phyloP scores from a whole-genome alignment of 805 yeast species.

The Kodamaea fukazawae region DNA sequence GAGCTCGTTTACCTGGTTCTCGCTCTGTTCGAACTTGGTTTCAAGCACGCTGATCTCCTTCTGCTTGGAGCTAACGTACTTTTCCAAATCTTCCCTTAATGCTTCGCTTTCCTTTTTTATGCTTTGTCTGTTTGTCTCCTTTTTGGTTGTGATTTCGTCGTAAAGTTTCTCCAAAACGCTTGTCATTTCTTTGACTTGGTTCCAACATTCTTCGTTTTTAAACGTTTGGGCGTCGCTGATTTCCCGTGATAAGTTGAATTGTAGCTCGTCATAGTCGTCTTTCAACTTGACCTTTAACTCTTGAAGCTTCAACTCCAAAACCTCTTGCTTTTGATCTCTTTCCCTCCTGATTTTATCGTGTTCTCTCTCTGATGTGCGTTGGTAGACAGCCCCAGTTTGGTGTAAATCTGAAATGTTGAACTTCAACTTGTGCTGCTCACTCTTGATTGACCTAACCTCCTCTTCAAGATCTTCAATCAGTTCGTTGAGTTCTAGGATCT shows the following conservation, averaged over 20 bases:
- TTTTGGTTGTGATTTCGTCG: constrained; percentile 5
- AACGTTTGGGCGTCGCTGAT: constrained; percentile 24
- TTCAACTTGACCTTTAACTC: constrained; percentile 26
- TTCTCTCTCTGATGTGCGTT: constrained; percentile 10
- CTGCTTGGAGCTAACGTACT: constrained; percentile 16
- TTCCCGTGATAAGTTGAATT: constrained; percentile 34
- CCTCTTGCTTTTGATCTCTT: constrained; percentile 28
- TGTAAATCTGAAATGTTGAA: constrained; percentile 7
- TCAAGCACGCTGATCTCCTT: constrained; percentile 28
- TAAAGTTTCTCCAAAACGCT: constrained; percentile 9
- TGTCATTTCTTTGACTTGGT: constrained; percentile 19
- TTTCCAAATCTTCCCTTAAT: constrained; percentile 17
- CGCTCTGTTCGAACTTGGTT: constrained; percentile 22
- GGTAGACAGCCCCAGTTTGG: constrained; percentile 3
- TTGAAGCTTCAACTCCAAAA: constrained; percentile 26
- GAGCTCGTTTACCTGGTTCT: constrained; percentile 17
- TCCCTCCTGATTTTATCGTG: constrained; percentile 14
- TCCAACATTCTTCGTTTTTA: constrained; percentile 19
- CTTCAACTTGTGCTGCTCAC: constrained; percentile 10
- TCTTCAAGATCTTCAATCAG: constrained; percentile 13
- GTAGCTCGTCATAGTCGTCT: constrained; percentile 29
- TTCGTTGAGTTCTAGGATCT: constrained; percentile 8
- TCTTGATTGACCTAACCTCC: constrained; percentile 11
- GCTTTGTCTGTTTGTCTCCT: constrained; percentile 13
- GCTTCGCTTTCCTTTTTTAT: constrained; percentile 15